Evolutionary conservation across 2,329 filamentous ascomycete species (phyloP).

Genomic region (Fusarium scirpi): DNA sequence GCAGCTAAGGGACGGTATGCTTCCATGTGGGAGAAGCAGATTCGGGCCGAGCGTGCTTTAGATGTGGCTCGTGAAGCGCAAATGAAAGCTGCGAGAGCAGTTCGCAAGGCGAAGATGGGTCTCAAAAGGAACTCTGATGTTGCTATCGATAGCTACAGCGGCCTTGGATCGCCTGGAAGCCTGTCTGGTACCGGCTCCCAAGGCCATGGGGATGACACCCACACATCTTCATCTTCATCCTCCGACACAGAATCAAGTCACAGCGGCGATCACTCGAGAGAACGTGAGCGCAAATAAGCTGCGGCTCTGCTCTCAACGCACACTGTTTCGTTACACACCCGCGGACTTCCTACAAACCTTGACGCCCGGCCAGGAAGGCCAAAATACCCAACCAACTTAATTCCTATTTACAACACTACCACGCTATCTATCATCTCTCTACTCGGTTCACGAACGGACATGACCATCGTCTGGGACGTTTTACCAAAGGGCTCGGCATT

Average conservation of each 20-base stretch:
- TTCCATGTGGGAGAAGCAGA: constrained; percentile 92
- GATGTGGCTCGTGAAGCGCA: constrained; percentile 54
- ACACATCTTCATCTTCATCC: constrained; percentile 51
- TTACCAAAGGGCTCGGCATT: constrained; percentile 44
- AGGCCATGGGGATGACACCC: constrained; percentile 51
- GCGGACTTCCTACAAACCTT: background rate
- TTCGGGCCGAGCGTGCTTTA: constrained; percentile 76
- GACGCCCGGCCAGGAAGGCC: background rate
- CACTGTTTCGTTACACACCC: background rate
- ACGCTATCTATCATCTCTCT: constrained; percentile 23
- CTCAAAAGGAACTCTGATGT: constrained; percentile 56
- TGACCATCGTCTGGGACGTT: constrained; percentile 40
- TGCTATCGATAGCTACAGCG: constrained; percentile 60
- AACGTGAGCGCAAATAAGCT: constrained; percentile 41
- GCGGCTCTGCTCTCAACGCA: background rate
- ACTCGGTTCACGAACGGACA: constrained; percentile 42
- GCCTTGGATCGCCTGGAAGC: constrained; percentile 60
- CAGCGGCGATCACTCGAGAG: constrained; percentile 45
- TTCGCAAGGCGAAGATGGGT: constrained; percentile 64
- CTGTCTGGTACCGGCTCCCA: constrained; percentile 54
- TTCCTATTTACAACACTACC: constrained; percentile 14
- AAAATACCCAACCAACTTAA: constrained; percentile 6
- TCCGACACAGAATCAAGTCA: constrained; percentile 56
- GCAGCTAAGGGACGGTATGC: constrained; percentile 78
- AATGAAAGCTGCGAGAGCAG: constrained; percentile 51